Evolutionary conservation across 2,329 filamentous ascomycete species (phyloP).

Genomic region (Mollisiaceae sp.): DNA sequence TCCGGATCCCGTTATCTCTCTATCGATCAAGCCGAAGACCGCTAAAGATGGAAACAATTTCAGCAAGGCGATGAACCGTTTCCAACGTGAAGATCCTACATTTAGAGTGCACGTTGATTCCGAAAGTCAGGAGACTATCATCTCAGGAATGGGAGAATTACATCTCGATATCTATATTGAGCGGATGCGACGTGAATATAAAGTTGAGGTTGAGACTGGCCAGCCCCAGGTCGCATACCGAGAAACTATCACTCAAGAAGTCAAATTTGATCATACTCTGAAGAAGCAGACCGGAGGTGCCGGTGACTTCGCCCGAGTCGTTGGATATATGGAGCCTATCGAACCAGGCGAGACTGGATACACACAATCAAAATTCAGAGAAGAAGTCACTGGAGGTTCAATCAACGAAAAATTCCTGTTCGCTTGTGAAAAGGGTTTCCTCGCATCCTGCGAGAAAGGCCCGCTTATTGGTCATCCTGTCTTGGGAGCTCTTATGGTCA

Average conservation of each 20-base stretch:
- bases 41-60: constrained; percentile 92
- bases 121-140: constrained; percentile 95
- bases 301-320: constrained; percentile 92
- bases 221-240: constrained; percentile 97
- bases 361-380: constrained; percentile 81
- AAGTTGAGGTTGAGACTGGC: constrained; percentile 93
- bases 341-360: constrained; percentile 49
- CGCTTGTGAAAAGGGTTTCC: constrained; percentile 95
- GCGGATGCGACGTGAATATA: constrained; percentile 95
- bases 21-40: constrained; percentile 96
- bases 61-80: constrained; percentile 97
- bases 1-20: constrained; percentile 95
- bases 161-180: constrained; percentile 98
- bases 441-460: constrained; percentile 80
- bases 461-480: constrained; percentile 93
- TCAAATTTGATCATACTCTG: constrained; percentile 90
- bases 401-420: constrained; percentile 96
- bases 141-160: constrained; percentile 97
- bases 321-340: constrained; percentile 89
- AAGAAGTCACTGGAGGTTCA: constrained; percentile 84
- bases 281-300: constrained; percentile 96
- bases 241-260: constrained; percentile 82
- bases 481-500: constrained; percentile 85
- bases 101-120: constrained; percentile 93
- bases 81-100: constrained; percentile 97